A percentile compares a stretch with the other conserved stretches of the same genome.
phyloP scores from a whole-genome alignment of 495 filamentous ascomycete species.

The Cryomyces antarcticus region DNA sequence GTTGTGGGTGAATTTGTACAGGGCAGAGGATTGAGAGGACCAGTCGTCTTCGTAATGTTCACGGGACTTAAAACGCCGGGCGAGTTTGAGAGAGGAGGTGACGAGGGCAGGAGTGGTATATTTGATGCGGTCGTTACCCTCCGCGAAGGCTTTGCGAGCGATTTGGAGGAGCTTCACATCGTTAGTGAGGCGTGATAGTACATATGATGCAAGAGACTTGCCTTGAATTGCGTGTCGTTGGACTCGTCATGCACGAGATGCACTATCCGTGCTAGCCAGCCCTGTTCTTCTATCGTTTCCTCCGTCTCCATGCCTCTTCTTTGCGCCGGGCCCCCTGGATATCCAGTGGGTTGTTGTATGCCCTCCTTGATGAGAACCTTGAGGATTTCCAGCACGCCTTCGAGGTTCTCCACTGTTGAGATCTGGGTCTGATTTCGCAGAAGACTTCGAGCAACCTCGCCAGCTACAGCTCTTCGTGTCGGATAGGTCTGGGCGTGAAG shows the following conservation, averaged over 20 bases:
- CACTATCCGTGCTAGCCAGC: constrained; percentile 78
- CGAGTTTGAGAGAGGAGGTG: constrained; percentile 75
- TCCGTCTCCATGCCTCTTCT: constrained; percentile 60
- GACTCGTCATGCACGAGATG: constrained; percentile 66
- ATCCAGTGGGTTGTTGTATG: constrained; percentile 61
- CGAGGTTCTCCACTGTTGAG: constrained; percentile 53
- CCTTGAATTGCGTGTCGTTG: constrained; percentile 86
- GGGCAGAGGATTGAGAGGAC: constrained; percentile 68
- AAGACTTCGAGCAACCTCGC: constrained; percentile 60
- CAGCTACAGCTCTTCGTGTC: constrained; percentile 75
- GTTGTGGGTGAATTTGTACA: constrained; percentile 90
- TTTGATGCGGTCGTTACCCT: constrained; percentile 86
- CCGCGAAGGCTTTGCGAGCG: constrained; percentile 66
- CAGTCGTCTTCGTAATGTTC: constrained; percentile 94
- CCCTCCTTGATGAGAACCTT: constrained; percentile 88
- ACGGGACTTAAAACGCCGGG: constrained; percentile 69
- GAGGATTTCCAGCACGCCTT: constrained; percentile 72
- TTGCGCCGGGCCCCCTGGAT: constrained; percentile 52
- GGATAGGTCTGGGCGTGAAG: constrained; percentile 84
- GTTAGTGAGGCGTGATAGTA: constrained; percentile 11
- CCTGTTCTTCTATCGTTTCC: constrained; percentile 93
- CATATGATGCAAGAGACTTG: constrained; percentile 9
- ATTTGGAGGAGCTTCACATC: constrained; percentile 56
- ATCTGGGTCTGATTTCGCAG: constrained; percentile 65
- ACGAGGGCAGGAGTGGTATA: constrained; percentile 87